Evolutionary conservation across 495 filamentous ascomycete genomes (phyloP).

Genomic region (Penicillium flavigenum): DNA sequence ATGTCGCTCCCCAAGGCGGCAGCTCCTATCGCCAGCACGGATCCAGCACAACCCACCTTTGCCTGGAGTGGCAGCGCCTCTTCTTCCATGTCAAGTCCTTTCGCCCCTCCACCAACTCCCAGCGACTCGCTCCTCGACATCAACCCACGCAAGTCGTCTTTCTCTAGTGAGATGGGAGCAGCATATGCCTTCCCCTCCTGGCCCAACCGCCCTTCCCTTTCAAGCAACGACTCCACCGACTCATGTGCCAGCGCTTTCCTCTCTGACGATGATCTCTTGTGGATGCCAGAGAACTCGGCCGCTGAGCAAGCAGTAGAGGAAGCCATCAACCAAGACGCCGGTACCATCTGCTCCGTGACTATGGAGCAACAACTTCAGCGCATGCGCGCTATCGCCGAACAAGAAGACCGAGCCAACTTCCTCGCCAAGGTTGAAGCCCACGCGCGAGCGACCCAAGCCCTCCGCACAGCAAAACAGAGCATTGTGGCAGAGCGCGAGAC

Average conservation of each 20-base stretch:
- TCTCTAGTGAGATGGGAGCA: conserved; percentile 44
- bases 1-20: conserved; percentile 28
- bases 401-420: conserved; percentile 45
- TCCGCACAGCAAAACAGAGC: conserved; percentile 38
- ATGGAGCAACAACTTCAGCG: conserved; percentile 46
- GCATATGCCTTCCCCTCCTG: conserved; percentile 56
- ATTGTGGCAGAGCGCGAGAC: conserved; percentile 35
- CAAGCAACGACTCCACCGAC: conserved; percentile 35
- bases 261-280: conserved; percentile 55
- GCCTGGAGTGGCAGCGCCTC: conserved; percentile 39
- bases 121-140: conserved; percentile 45
- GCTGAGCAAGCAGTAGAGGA: conserved; percentile 37
- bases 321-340: conserved; percentile 26
- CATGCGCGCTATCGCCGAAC: conserved; percentile 41
- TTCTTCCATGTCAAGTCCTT: conserved; percentile 36
- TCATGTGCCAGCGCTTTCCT: conserved; percentile 44
- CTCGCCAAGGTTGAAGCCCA: conserved; percentile 48
- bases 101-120: conserved; percentile 43
- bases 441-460: conserved; percentile 45
- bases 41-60: conserved; percentile 36
- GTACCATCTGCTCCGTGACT: conserved; percentile 29
- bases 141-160: conserved; percentile 48
- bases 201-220: conserved; percentile 50
- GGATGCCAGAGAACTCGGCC: conserved; percentile 34
- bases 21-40: conserved; percentile 32